Conservation (phyloP, 169 alveolate genomes). For the Cryptosporidium ryanae region DNA sequence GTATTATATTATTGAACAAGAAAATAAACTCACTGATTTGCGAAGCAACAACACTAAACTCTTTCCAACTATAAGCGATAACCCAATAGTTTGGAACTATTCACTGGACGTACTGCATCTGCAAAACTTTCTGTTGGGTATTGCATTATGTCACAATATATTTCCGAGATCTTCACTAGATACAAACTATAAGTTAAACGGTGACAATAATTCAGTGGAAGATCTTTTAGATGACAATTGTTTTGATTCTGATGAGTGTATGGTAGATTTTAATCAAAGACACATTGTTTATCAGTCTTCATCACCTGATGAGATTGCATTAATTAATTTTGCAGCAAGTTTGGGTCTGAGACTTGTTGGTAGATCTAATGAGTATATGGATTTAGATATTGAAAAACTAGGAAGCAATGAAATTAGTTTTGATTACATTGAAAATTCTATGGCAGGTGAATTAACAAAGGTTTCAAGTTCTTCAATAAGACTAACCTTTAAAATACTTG, state of each 20-base stretch:
- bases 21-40: constrained; percentile 33
- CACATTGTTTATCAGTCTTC: constrained; percentile 93
- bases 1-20: background rate
- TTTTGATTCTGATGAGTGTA: constrained; percentile 70
- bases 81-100: constrained; percentile 36
- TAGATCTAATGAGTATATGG: constrained; percentile 89
- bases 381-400: constrained; percentile 77
- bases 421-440: background rate
- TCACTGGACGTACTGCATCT: constrained; percentile 57
- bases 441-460: too few species aligned
- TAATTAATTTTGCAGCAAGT: constrained; percentile 93
- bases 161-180: constrained; percentile 85
- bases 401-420: background rate
- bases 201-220: background rate
- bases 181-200: background rate
- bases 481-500: constrained; percentile 87
- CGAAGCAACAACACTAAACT: background rate
- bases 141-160: constrained; percentile 93
- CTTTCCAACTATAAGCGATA: constrained; percentile 19
- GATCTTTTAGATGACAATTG: constrained; percentile 11
- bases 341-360: constrained; percentile 90
- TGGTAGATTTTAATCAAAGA: constrained; percentile 77
- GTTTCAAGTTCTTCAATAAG: background rate
- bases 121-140: constrained; percentile 87
- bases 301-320: constrained; percentile 99